phyloP scores from a whole-genome alignment of 73 alveolate species.

The Paramecium octaurelia region DNA sequence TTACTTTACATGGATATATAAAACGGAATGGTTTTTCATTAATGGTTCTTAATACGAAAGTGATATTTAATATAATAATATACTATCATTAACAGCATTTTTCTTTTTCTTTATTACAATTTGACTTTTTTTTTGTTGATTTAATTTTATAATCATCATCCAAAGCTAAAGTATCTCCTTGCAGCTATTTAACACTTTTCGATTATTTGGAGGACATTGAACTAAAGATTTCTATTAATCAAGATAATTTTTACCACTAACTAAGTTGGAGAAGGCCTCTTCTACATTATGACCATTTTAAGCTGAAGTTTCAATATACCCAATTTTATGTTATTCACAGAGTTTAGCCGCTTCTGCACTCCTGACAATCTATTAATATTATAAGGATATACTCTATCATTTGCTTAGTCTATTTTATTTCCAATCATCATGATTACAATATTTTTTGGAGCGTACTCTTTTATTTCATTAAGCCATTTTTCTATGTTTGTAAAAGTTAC shows the following conservation, averaged over 20 bases:
- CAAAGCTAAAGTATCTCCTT: not conserved
- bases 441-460: conserved; percentile 33
- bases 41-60: not conserved
- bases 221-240: not conserved
- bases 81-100: not conserved
- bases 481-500: conserved; percentile 5
- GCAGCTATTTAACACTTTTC: not conserved
- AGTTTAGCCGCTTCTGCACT: not conserved
- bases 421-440: conserved; percentile 55
- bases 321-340: not conserved
- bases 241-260: not conserved
- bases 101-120: not conserved
- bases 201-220: not conserved
- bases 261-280: not conserved
- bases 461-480: conserved; percentile 54
- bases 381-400: not conserved
- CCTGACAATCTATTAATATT: not conserved
- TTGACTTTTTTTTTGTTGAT: no score
- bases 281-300: not conserved
- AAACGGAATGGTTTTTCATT: no score
- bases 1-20: no score
- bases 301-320: not conserved
- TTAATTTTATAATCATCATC: not conserved
- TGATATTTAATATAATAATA: no score
- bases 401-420: not conserved